Evolutionary conservation across 306 rosid species (phyloP).

Genomic region (Morella rubra): DNA sequence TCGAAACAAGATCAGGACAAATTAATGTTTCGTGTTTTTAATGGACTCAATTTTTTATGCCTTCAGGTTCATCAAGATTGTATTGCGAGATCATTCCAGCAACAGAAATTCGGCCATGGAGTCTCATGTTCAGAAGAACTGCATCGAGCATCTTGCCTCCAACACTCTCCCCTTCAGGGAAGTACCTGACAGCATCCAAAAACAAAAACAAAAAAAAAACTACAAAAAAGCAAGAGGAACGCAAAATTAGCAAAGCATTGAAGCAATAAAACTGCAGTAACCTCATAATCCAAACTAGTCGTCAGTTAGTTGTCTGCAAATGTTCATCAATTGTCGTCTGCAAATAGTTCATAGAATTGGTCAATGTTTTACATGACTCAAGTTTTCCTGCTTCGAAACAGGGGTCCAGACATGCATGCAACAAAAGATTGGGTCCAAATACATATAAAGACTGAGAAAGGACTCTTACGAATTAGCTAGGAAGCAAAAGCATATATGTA

Average conservation of each 20-base stretch:
- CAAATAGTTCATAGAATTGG: neutral
- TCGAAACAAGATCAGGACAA: neutral
- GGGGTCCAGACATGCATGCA: neutral
- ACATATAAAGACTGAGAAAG: neutral
- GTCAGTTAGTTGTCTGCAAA: no score
- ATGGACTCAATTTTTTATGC: slow-evolving; percentile 33
- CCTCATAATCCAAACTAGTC: no score
- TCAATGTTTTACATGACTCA: neutral
- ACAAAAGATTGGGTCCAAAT: neutral
- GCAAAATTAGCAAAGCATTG: no score
- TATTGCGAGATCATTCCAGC: slow-evolving; percentile 66
- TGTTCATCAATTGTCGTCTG: no score
- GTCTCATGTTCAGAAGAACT: slow-evolving; percentile 51
- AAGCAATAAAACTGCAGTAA: no score
- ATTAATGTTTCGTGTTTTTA: neutral
- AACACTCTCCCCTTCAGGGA: slow-evolving; percentile 63
- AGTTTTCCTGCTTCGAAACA: neutral
- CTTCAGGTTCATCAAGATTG: slow-evolving; percentile 52
- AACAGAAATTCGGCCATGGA: slow-evolving; percentile 43
- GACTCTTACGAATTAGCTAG: neutral
- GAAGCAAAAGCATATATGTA: no score
- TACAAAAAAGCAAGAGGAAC: no score
- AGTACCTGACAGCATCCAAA: slow-evolving; percentile 40
- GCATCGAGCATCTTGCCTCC: slow-evolving; percentile 67
- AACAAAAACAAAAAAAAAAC: no score